Percentiles rank a stretch among this genome's conserved stretches.
Evolutionary conservation across 75 land plant species (phyloP).

Genomic region (Ceratopteris richardii): DNA sequence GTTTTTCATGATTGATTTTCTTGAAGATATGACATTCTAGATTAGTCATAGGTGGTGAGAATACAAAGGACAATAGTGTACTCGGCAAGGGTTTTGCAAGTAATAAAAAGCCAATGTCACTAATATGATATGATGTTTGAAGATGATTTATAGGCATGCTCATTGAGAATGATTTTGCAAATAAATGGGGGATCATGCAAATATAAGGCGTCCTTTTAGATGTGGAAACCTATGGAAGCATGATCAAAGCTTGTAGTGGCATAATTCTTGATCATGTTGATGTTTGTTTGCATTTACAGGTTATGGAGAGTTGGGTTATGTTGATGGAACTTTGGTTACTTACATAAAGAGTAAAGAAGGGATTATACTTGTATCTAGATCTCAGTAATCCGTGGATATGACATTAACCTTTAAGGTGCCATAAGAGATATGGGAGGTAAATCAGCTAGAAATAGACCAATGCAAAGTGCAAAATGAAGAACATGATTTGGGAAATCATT

Average conservation of each 20-base stretch:
- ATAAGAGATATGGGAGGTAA: slow-evolving; percentile 24
- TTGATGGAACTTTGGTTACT: slow-evolving; percentile 28
- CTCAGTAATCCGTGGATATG: slow-evolving; percentile 44
- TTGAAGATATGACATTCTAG: too few species aligned
- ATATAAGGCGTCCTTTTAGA: slow-evolving; percentile 17
- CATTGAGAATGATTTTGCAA: too few species aligned
- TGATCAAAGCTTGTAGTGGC: slow-evolving; percentile 44
- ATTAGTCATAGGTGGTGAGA: too few species aligned
- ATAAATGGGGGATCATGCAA: too few species aligned
- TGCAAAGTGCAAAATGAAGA: slow-evolving; percentile 35
- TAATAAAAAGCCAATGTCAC: too few species aligned
- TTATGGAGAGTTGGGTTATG: slow-evolving; percentile 29
- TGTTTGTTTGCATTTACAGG: slow-evolving; percentile 27
- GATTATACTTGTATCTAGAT: slow-evolving; percentile 34
- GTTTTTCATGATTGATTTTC: too few species aligned
- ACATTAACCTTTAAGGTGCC: slow-evolving; percentile 7
- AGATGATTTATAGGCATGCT: too few species aligned
- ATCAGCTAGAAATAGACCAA: slow-evolving; percentile 21
- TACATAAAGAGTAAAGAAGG: too few species aligned
- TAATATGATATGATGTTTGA: too few species aligned
- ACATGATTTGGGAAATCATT: slow-evolving; percentile 22
- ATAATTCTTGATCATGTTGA: slow-evolving; percentile 15
- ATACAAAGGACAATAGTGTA: too few species aligned
- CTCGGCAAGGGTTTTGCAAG: too few species aligned
- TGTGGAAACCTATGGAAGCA: slow-evolving; percentile 36